These are phyloP conservation scores for Zygoascus ofunaensis DNA, from an alignment of 805 yeast species.

Conservation along the genomic window DNA sequence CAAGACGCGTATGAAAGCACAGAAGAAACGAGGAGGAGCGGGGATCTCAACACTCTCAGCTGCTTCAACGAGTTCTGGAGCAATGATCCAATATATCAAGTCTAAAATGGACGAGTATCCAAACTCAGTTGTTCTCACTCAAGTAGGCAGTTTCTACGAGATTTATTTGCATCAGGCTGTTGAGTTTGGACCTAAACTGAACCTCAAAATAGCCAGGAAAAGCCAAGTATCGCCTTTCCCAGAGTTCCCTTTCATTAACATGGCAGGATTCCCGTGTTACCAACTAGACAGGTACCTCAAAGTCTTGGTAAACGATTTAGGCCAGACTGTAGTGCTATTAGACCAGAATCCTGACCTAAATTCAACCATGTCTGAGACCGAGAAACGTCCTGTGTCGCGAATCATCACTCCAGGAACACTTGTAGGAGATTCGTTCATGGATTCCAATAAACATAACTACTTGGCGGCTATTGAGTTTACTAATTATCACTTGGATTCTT, in stretches of 20 bases:
- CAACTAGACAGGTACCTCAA: slow-evolving; percentile 67
- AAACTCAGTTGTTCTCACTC: slow-evolving; percentile 56
- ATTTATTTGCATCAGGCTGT: slow-evolving; percentile 85
- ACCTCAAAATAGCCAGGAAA: slow-evolving; percentile 52
- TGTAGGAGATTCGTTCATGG: slow-evolving; percentile 75
- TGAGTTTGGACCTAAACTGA: slow-evolving; percentile 57
- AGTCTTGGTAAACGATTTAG: slow-evolving; percentile 59
- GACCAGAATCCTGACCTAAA: slow-evolving; percentile 36
- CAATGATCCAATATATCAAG: slow-evolving; percentile 8
- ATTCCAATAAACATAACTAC: slow-evolving; percentile 62
- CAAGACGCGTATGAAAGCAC: too few species aligned
- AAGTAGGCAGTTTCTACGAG: slow-evolving; percentile 47
- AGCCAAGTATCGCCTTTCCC: slow-evolving; percentile 17
- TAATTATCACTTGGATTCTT: slow-evolving; percentile 1
- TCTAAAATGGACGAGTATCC: slow-evolving; percentile 36
- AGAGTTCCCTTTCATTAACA: slow-evolving; percentile 24
- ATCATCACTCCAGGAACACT: slow-evolving; percentile 90
- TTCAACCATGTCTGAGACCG: slow-evolving; percentile 18
- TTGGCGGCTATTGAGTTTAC: slow-evolving; percentile 45
- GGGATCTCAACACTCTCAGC: neutral
- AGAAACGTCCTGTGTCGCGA: slow-evolving; percentile 64
- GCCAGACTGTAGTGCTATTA: slow-evolving; percentile 70
- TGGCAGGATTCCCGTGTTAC: slow-evolving; percentile 84
- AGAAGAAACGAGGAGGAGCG: neutral
- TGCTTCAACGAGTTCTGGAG: neutral